Conservation (phyloP, 176 grass and related monocot species). For the Raddia distichophylla region DNA sequence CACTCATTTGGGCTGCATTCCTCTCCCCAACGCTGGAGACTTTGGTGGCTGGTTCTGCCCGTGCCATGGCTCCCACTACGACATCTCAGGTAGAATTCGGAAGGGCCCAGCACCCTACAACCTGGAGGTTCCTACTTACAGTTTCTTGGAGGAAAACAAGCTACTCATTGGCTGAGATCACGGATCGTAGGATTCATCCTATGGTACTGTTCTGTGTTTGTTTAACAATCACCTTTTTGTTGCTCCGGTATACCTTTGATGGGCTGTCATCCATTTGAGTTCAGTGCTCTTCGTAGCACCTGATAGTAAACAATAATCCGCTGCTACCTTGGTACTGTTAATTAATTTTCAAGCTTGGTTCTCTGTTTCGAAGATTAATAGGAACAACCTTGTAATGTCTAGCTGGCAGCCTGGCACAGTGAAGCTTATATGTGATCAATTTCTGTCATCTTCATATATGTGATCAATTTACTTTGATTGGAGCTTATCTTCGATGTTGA, state of each 20-base stretch:
- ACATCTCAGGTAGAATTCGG: conserved; percentile 84
- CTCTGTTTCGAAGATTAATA: conserved; percentile 13
- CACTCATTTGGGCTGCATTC: conserved; percentile 90
- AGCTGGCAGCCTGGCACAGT: conserved; percentile 7
- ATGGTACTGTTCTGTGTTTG: conserved; percentile 34
- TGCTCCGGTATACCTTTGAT: conserved; percentile 39
- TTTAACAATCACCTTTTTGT: conserved; percentile 36
- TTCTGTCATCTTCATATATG: not conserved
- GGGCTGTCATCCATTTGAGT: conserved; percentile 20
- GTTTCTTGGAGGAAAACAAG: conserved; percentile 87
- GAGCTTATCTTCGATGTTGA: not conserved
- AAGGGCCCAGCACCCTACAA: conserved; percentile 92
- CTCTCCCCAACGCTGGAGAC: conserved; percentile 83
- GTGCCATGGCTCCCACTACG: conserved; percentile 88
- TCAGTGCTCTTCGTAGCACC: conserved; percentile 44
- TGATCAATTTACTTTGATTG: not conserved
- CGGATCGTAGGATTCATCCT: conserved; percentile 5
- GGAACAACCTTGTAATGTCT: conserved; percentile 28
- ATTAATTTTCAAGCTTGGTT: conserved; percentile 38
- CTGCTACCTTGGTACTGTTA: conserved; percentile 40
- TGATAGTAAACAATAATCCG: conserved; percentile 52
- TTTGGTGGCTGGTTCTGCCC: conserved; percentile 93
- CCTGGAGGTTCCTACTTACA: conserved; percentile 83
- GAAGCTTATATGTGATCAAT: conserved; percentile 11
- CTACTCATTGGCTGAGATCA: conserved; percentile 71